Base-by-base conservation (phyloP, 805 yeast species). In the Spathaspora arborariae region DNA sequence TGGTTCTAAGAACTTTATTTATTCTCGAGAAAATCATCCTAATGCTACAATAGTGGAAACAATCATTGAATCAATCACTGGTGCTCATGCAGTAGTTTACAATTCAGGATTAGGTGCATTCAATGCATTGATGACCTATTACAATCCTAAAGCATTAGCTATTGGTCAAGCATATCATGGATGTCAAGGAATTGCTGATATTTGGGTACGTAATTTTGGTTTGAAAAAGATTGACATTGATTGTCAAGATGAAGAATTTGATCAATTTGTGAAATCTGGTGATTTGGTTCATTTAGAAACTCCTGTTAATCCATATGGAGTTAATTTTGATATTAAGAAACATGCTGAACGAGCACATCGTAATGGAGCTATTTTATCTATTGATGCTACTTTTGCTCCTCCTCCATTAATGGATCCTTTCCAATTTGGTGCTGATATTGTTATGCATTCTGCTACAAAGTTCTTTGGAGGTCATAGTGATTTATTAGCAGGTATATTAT, bases 401-500 rank as follows among this genome's bases (percentile, higher is more conserved):
- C 96, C 96, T 11, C 96, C 96, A 15, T 67, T 90, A 47, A 85
- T 81, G 56, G 79, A 88, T 50, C 92, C 96, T 4, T 88, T 89
- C 67, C 74, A 75, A 35, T 84, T 79, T 56, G 96, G 92, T 41
- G 96, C 85, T 24, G 97, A 92, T 63, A 67, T 89, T 53, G 82
- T 92, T n/a, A 71, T 92, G 79, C 97, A 91, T 64, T 88, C 97
- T 1, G 96, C 90, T 1, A 91, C 97, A 0, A 91, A 91, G 62
- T 92, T 85, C 67, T 85, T 89, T 58, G 97, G 96, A 35, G 97
- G 98, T n/a, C 97, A 91, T 65, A 87, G 96, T 5, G 97, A 91
- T 63, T 68, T 90, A 38, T 70, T 91, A 43, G 90, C 96, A 4
- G 97, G 98, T 27, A 72, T 85, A 10, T 65, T 90, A 16, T 80